phyloP scores from a whole-genome alignment of 352 stramenopile genomes.

The Pilasporangium apinafurcum region DNA sequence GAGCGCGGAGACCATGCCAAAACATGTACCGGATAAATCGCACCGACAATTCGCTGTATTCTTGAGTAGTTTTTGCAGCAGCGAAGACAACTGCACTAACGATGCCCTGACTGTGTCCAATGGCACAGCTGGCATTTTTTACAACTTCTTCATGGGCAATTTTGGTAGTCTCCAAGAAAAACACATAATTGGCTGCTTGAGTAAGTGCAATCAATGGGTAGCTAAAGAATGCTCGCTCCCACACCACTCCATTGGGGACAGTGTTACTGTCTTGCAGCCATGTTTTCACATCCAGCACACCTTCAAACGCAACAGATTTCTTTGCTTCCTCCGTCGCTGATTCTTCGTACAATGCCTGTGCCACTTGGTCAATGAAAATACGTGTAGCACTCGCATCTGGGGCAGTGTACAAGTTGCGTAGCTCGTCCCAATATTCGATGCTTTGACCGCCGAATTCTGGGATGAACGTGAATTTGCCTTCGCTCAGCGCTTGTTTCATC shows the following conservation, averaged over 20 bases:
- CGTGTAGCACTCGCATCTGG: slow-evolving; percentile 16
- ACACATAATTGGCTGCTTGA: slow-evolving; percentile 72
- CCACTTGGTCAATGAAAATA: slow-evolving; percentile 35
- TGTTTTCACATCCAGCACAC: slow-evolving; percentile 30
- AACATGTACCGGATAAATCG: slow-evolving; percentile 72
- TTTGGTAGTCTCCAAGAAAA: slow-evolving; percentile 43
- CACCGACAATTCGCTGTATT: slow-evolving; percentile 43
- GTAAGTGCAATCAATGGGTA: slow-evolving; percentile 76
- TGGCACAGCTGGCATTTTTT: slow-evolving; percentile 22
- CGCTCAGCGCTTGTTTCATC: slow-evolving; percentile 1
- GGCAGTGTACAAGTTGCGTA: slow-evolving; percentile 40
- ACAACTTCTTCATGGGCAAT: slow-evolving; percentile 58
- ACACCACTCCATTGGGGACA: not conserved
- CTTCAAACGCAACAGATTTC: slow-evolving; percentile 44
- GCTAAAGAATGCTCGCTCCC: slow-evolving; percentile 54
- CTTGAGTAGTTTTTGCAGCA: slow-evolving; percentile 32
- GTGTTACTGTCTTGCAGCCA: slow-evolving; percentile 37
- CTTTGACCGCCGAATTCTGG: slow-evolving; percentile 71
- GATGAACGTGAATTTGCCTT: slow-evolving; percentile 20
- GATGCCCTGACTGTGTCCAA: slow-evolving; percentile 81
- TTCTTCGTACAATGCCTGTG: slow-evolving; percentile 41
- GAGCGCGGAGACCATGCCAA: slow-evolving; percentile 68
- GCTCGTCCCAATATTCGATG: slow-evolving; percentile 56
- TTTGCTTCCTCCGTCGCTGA: slow-evolving; percentile 28
- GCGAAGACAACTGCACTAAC: slow-evolving; percentile 67